Conservation (phyloP, 257 asterid species). For the Henckelia pumila region DNA sequence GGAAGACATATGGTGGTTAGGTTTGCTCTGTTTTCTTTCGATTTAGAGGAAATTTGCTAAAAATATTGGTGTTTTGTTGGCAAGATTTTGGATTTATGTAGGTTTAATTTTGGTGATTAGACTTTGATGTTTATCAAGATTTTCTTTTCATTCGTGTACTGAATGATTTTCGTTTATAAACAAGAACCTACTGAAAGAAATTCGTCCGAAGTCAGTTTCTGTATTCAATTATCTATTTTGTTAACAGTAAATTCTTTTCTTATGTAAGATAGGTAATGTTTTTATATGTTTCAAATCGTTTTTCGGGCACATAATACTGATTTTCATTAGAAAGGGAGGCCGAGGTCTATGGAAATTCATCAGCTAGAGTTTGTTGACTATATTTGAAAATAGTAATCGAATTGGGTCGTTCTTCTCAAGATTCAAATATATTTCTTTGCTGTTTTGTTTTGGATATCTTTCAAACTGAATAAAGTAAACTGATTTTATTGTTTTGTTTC, state of each 20-base stretch:
- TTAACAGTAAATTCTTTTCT: constrained; percentile 1
- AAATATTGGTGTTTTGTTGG: constrained; percentile 5
- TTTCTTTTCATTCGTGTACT: neutral
- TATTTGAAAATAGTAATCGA: neutral
- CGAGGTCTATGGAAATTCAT: too few species aligned
- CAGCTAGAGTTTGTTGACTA: neutral
- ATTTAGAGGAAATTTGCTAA: neutral
- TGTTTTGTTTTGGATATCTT: neutral
- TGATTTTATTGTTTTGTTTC: too few species aligned
- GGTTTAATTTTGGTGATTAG: constrained; percentile 8
- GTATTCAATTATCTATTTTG: neutral
- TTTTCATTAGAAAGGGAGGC: neutral
- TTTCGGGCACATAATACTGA: neutral
- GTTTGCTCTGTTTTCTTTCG: neutral
- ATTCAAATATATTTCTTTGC: too few species aligned
- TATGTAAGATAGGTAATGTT: neutral
- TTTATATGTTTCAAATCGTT: neutral
- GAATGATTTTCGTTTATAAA: neutral
- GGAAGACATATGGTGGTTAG: neutral
- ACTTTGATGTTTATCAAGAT: neutral
- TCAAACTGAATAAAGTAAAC: neutral
- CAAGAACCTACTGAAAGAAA: neutral
- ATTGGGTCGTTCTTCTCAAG: neutral
- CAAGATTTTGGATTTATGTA: neutral
- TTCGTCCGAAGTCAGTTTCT: neutral